Evolutionary conservation across 306 rosid genomes (phyloP).

Genomic region (Dryas drummondii): DNA sequence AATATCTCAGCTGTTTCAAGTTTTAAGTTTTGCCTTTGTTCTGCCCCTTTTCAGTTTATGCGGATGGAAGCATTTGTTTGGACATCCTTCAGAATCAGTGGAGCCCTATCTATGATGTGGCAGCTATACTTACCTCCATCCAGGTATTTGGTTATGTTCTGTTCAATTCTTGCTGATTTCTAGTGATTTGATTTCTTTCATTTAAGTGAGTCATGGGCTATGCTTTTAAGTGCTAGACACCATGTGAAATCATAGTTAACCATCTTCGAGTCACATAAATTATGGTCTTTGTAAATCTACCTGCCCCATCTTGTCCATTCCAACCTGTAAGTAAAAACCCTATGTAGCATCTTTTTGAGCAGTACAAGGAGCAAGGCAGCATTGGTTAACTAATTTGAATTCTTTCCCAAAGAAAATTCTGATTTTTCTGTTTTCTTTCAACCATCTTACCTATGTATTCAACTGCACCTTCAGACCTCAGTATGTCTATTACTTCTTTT

Average conservation of each 20-base stretch:
- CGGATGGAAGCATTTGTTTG: slow-evolving; percentile 98
- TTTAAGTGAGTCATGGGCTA: background rate
- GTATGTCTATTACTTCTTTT: background rate
- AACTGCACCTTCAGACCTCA: background rate
- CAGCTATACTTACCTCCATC: slow-evolving; percentile 95
- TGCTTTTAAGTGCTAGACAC: background rate
- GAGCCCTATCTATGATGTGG: slow-evolving; percentile 98
- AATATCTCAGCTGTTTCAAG: slow-evolving; percentile 10
- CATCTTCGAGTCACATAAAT: background rate
- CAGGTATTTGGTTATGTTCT: slow-evolving; percentile 56
- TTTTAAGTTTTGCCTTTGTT: slow-evolving; percentile 21
- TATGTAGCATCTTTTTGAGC: background rate
- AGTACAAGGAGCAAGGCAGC: background rate
- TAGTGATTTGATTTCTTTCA: slow-evolving; percentile 7
- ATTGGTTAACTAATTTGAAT: background rate
- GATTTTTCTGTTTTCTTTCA: background rate
- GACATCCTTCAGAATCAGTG: slow-evolving; percentile 95
- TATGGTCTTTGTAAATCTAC: background rate
- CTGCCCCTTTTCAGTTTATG: slow-evolving; percentile 70
- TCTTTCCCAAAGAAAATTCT: background rate
- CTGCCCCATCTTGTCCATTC: background rate
- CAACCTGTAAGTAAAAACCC: background rate
- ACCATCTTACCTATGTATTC: background rate
- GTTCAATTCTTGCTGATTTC: slow-evolving; percentile 18
- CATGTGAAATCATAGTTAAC: background rate